Evolutionary conservation across 768 basidiomycete species (phyloP).

Genomic region (Collybiopsis confluens): DNA sequence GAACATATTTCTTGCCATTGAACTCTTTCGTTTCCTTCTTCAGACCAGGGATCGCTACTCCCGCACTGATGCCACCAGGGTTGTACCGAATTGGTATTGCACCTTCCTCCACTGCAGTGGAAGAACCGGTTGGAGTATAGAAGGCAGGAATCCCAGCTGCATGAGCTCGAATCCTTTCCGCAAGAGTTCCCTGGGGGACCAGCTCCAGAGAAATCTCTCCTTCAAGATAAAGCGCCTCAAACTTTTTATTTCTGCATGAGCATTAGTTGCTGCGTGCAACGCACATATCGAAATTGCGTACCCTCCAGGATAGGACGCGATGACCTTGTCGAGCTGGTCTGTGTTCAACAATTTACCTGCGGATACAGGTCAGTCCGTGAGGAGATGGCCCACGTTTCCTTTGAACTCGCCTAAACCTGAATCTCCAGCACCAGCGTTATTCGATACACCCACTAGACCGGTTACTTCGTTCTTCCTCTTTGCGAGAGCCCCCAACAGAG

Average conservation of each 20-base stretch:
- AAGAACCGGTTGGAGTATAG: constrained; percentile 87
- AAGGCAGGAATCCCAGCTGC: constrained; percentile 94
- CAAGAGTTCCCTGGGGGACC: constrained; percentile 88
- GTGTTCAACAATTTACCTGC: constrained; percentile 71
- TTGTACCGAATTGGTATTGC: constrained; percentile 77
- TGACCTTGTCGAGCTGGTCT: constrained; percentile 76
- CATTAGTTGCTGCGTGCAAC: constrained; percentile 3
- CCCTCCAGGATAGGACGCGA: constrained; percentile 90
- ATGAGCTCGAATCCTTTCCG: constrained; percentile 83
- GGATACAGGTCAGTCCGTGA: background rate
- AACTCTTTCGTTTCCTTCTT: constrained; percentile 76
- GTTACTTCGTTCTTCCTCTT: constrained; percentile 64
- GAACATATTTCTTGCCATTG: constrained; percentile 72
- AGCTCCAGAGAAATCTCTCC: constrained; percentile 84
- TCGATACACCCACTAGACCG: constrained; percentile 79
- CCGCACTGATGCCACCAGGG: constrained; percentile 64
- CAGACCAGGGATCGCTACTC: constrained; percentile 68
- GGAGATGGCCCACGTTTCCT: background rate
- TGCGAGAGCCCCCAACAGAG: constrained; percentile 73
- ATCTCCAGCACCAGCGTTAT: constrained; percentile 76
- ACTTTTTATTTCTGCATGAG: constrained; percentile 72
- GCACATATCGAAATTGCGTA: constrained; percentile 22
- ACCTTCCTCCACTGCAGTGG: constrained; percentile 78
- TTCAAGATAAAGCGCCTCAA: constrained; percentile 75
- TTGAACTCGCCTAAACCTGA: constrained; percentile 57